phyloP scores from a whole-genome alignment of 106 monocot genomes.

The Agapanthus africanus region DNA sequence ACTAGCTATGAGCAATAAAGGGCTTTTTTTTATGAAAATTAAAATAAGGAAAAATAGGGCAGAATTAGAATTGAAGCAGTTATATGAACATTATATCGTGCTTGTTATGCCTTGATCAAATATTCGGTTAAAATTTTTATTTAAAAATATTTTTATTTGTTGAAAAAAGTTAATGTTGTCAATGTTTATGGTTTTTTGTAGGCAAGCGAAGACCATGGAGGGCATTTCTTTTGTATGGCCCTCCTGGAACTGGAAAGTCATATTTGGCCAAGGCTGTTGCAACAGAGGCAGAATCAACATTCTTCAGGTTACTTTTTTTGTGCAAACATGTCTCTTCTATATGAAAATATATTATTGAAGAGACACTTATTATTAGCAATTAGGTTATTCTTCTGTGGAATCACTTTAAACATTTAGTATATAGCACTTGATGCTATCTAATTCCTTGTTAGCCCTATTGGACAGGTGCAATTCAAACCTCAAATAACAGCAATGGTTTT shows the following conservation, averaged over 20 bases:
- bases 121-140: not conserved
- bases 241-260: slow-evolving; percentile 87
- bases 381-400: not conserved
- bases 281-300: slow-evolving; percentile 76
- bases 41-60: too few species aligned
- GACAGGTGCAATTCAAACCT: not conserved
- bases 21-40: too few species aligned
- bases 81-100: not conserved
- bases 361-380: not conserved
- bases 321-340: not conserved
- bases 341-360: not conserved
- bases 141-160: not conserved
- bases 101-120: not conserved
- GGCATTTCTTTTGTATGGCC: slow-evolving; percentile 81
- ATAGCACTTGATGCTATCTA: too few species aligned
- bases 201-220: slow-evolving; percentile 82
- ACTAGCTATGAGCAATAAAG: too few species aligned
- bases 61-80: too few species aligned
- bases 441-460: too few species aligned
- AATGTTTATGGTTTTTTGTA: slow-evolving; percentile 14
- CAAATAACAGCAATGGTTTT: not conserved
- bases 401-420: not conserved
- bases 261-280: slow-evolving; percentile 84
- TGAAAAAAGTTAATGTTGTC: not conserved
- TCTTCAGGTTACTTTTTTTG: slow-evolving; percentile 50